These are phyloP conservation scores for Chaetomiaceae sp. DNA, from an alignment of 2,329 filamentous ascomycete genomes.

Conservation along the genomic window DNA sequence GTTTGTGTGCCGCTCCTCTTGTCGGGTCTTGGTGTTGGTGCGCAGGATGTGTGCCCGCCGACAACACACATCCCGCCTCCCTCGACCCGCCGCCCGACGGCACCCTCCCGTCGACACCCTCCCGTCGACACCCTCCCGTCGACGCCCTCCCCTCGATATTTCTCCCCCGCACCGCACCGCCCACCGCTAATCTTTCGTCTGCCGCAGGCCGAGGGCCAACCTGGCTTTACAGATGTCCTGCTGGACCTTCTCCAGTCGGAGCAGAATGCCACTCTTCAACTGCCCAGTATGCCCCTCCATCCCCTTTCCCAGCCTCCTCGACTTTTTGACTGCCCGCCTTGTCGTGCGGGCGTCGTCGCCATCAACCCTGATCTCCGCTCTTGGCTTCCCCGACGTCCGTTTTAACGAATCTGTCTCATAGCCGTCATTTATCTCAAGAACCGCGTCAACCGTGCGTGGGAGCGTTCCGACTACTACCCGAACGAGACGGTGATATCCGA, in stretches of 20 bases:
- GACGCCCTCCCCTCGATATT: conserved; percentile 1
- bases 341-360: not conserved
- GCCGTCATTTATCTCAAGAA: conserved; percentile 98
- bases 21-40: not conserved
- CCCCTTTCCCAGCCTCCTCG: conserved; percentile 20
- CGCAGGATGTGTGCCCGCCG: not conserved
- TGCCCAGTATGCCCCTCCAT: conserved; percentile 67
- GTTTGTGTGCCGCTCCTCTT: not conserved
- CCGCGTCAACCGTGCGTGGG: conserved; percentile 89
- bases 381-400: too few species aligned
- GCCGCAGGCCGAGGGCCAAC: conserved; percentile 76
- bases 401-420: conserved; percentile 41
- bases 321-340: not conserved
- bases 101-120: conserved; percentile 10
- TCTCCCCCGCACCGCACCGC: not conserved
- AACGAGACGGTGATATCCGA: conserved; percentile 75
- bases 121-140: conserved; percentile 10
- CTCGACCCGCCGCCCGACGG: not conserved
- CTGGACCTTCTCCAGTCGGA: conserved; percentile 87
- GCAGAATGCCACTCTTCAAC: conserved; percentile 75
- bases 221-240: conserved; percentile 85
- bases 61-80: conserved; percentile 2
- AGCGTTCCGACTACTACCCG: conserved; percentile 67
- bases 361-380: not conserved
- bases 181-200: conserved; percentile 23